A percentile compares a stretch with the other conserved stretches of the same genome.
These are phyloP conservation scores for Corchorus capsularis DNA, from an alignment of 345 rosid genomes.

Conservation along the genomic window DNA sequence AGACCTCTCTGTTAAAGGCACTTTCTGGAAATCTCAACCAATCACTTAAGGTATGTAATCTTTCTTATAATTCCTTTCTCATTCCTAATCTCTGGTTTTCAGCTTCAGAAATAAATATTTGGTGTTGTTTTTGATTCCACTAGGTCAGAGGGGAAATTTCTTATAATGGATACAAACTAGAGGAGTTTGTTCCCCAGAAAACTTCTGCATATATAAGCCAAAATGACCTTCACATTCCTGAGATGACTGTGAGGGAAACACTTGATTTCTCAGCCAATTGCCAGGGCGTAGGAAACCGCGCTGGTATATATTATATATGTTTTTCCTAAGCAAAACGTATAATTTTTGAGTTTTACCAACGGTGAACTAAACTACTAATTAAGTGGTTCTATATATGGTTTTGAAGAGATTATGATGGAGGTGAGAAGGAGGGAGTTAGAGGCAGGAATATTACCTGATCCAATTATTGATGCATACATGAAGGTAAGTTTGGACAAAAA, in stretches of 20 bases:
- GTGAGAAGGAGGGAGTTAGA: slow-evolving; percentile 43
- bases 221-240: no score
- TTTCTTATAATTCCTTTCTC: neutral
- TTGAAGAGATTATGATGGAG: slow-evolving; percentile 41
- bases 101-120: no score
- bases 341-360: neutral
- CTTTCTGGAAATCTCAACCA: slow-evolving; percentile 64
- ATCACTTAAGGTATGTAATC: slow-evolving; percentile 48
- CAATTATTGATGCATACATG: slow-evolving; percentile 47
- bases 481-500: no score
- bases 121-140: no score
- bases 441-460: slow-evolving; percentile 49
- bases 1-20: slow-evolving; percentile 61
- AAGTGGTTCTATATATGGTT: neutral
- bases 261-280: no score
- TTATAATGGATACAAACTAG: no score
- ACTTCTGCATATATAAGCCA: no score
- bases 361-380: neutral
- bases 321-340: neutral
- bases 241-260: no score
- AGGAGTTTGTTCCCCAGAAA: no score
- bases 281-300: no score
- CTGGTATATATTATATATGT: no score
- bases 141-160: no score
- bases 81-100: neutral